Conservation (phyloP, 176 grass and related monocot genomes). For the Aechmea fasciata region DNA sequence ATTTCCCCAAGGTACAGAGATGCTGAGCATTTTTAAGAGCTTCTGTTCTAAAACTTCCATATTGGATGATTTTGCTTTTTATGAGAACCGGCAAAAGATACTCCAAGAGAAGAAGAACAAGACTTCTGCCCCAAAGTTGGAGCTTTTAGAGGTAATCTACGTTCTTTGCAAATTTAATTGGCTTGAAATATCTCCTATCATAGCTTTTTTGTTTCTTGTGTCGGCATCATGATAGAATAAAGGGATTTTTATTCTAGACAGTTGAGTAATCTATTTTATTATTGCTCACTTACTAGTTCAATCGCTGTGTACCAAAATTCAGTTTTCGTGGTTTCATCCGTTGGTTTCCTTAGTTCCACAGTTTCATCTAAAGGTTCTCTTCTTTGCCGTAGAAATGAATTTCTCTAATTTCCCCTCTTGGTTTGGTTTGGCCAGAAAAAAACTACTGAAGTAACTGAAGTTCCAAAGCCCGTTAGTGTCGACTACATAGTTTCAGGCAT, state of each 20-base stretch:
- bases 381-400: not conserved
- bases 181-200: not conserved
- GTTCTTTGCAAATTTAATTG: not conserved
- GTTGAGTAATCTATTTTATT: too few relatives aligned
- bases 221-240: not conserved
- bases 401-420: not conserved
- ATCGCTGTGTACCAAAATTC: too few relatives aligned
- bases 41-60: slow-evolving; percentile 22
- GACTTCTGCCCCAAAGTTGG: slow-evolving; percentile 1
- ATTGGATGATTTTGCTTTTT: slow-evolving; percentile 28
- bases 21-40: slow-evolving; percentile 22
- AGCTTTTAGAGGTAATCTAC: not conserved
- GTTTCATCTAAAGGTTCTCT: not conserved
- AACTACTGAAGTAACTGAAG: slow-evolving; percentile 7
- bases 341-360: not conserved
- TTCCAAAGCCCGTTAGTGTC: not conserved
- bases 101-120: slow-evolving; percentile 24
- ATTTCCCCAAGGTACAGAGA: slow-evolving; percentile 24
- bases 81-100: slow-evolving; percentile 20
- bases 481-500: not conserved
- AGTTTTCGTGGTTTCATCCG: too few relatives aligned
- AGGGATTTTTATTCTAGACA: too few relatives aligned
- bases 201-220: not conserved
- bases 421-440: slow-evolving; percentile 3
- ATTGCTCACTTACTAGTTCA: too few relatives aligned